Percentiles rank a stretch among this genome's conserved stretches.
These are phyloP conservation scores for Murraya paniculata DNA, from an alignment of 345 rosid species.

Conservation along the genomic window DNA sequence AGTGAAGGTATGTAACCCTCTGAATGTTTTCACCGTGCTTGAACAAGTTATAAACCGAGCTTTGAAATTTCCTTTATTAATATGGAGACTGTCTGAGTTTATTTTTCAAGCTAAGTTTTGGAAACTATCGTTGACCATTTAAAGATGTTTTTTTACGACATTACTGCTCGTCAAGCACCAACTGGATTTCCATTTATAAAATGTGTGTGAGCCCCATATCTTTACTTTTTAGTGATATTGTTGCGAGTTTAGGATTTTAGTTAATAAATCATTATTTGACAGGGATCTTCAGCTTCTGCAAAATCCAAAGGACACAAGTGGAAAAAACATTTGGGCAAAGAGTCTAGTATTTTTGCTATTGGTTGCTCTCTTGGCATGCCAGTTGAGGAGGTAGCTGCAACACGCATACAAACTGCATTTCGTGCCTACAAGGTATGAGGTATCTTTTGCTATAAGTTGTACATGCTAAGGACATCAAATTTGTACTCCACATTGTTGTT, in stretches of 20 bases:
- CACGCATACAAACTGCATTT: constrained; percentile 68
- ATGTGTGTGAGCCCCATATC: background rate
- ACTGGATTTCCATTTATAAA: background rate
- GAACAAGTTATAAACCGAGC: background rate
- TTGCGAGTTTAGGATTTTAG: background rate
- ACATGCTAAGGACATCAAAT: background rate
- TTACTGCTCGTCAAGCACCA: background rate
- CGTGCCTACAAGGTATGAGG: constrained; percentile 75
- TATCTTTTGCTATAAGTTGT: constrained; percentile 20
- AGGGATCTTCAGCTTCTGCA: constrained; percentile 51
- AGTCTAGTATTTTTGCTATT: constrained; percentile 16
- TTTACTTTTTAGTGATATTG: background rate
- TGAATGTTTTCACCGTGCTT: background rate
- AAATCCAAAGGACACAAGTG: constrained; percentile 65
- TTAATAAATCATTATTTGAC: constrained; percentile 1
- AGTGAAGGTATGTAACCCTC: constrained; percentile 37
- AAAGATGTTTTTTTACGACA: background rate
- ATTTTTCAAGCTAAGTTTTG: background rate
- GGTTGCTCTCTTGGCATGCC: constrained; percentile 33
- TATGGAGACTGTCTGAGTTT: background rate
- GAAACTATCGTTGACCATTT: background rate
- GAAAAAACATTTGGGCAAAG: constrained; percentile 40
- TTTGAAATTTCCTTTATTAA: background rate
- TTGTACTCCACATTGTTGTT: background rate
- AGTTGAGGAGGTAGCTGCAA: constrained; percentile 62